phyloP scores from a whole-genome alignment of 2,329 filamentous ascomycete species.

The Trichoderma breve region DNA sequence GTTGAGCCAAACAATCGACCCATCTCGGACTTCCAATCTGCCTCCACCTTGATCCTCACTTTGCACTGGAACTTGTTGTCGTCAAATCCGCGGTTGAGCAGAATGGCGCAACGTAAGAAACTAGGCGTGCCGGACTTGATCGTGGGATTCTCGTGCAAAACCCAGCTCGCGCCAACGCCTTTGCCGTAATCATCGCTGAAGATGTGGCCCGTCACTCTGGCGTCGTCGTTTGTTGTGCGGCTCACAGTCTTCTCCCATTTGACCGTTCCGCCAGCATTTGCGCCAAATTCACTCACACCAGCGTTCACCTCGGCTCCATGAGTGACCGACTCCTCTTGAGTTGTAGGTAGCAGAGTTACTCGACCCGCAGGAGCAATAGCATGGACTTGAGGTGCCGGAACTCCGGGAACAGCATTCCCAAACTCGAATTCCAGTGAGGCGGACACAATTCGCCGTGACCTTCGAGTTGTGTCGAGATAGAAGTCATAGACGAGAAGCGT shows the following conservation, averaged over 20 bases:
- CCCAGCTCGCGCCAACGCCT: constrained; percentile 24
- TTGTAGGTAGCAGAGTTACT: constrained; percentile 15
- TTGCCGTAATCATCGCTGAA: constrained; percentile 25
- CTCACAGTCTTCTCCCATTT: constrained; percentile 27
- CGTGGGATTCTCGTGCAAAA: constrained; percentile 22
- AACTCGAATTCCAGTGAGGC: constrained; percentile 27
- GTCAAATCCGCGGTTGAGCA: constrained; percentile 22
- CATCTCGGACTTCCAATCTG: constrained; percentile 31
- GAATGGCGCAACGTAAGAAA: constrained; percentile 18
- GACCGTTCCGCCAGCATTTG: constrained; percentile 19
- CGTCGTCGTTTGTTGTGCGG: constrained; percentile 21
- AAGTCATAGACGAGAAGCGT: constrained; percentile 29
- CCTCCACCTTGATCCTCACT: constrained; percentile 30
- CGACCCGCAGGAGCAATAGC: constrained; percentile 24
- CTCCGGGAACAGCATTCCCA: constrained; percentile 12
- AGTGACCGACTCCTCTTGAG: constrained; percentile 17
- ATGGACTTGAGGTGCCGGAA: constrained; percentile 19
- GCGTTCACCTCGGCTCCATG: constrained; percentile 17
- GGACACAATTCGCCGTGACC: constrained; percentile 26
- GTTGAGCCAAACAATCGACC: constrained; percentile 30
- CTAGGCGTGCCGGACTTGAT: constrained; percentile 19
- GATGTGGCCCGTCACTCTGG: constrained; percentile 21
- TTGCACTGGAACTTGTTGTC: constrained; percentile 30
- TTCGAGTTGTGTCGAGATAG: constrained; percentile 27
- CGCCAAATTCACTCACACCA: constrained; percentile 21